Percentiles rank a stretch among this genome's conserved stretches.
These are phyloP conservation scores for Neurospora sublineolata DNA, from an alignment of 495 filamentous ascomycete genomes.

Conservation along the genomic window DNA sequence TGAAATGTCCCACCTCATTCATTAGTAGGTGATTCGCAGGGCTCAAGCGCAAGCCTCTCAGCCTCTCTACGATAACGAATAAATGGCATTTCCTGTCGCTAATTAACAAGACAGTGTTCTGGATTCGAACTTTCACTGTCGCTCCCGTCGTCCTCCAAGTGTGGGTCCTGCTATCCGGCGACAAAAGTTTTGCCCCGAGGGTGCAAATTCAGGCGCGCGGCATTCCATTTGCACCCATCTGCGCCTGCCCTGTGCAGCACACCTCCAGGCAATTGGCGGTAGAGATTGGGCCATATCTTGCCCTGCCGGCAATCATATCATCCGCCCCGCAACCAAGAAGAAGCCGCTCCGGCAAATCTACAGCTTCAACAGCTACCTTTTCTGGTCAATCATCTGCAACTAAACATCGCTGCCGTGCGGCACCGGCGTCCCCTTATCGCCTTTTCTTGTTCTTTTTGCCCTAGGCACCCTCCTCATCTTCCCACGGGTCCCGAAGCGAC, in stretches of 20 bases:
- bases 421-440: not conserved
- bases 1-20: not conserved
- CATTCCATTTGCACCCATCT: not conserved
- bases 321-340: constrained; percentile 7
- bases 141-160: not conserved
- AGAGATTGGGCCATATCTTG: constrained; percentile 12
- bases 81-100: not conserved
- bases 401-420: not conserved
- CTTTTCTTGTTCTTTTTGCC: not conserved
- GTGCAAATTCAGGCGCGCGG: not conserved
- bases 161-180: not conserved
- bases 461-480: not conserved
- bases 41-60: not conserved
- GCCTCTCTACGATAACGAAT: not conserved
- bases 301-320: constrained; percentile 18
- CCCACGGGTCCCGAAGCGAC: not conserved
- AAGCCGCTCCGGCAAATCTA: constrained; percentile 13
- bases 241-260: not conserved
- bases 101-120: not conserved
- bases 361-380: not conserved
- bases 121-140: not conserved
- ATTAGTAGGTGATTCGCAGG: not conserved
- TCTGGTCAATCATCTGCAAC: not conserved
- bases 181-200: not conserved
- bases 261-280: constrained; percentile 10